These are phyloP conservation scores for Corchorus capsularis DNA, from an alignment of 345 rosid species.

Conservation along the genomic window DNA sequence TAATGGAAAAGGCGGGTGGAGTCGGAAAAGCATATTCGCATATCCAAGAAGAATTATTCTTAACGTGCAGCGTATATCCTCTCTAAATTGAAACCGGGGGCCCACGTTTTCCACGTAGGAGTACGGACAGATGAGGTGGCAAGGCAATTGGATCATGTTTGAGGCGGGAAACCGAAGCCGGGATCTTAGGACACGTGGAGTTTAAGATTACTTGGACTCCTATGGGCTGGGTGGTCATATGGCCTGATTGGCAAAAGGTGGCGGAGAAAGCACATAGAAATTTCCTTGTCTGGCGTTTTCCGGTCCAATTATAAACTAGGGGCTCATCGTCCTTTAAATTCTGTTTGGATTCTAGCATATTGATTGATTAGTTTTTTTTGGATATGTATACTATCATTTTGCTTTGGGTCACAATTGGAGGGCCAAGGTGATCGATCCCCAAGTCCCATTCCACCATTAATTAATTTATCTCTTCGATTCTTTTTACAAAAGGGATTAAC, in stretches of 20 bases:
- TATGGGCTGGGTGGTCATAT: not conserved
- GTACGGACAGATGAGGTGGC: slow-evolving; percentile 10
- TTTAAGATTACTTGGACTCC: not conserved
- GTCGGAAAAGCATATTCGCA: slow-evolving; percentile 44
- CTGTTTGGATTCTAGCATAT: not conserved
- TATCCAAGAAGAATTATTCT: slow-evolving; percentile 43
- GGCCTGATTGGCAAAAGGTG: not conserved
- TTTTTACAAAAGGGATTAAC: too few relatives aligned
- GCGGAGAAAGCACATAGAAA: slow-evolving; percentile 14
- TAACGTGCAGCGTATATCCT: slow-evolving; percentile 24
- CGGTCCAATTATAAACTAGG: not conserved
- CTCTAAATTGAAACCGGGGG: not conserved
- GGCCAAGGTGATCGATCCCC: not conserved
- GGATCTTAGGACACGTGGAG: not conserved
- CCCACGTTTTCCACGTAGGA: slow-evolving; percentile 15
- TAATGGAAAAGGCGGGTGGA: not conserved
- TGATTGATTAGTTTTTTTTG: not conserved
- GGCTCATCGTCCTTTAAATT: not conserved
- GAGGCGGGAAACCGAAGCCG: not conserved
- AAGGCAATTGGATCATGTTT: not conserved
- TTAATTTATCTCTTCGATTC: not conserved
- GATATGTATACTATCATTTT: too few relatives aligned
- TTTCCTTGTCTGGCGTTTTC: slow-evolving; percentile 22
- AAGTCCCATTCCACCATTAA: not conserved
- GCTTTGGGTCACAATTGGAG: too few relatives aligned